These are phyloP conservation scores for Diospyros kaki DNA, from an alignment of 148 eudicot genomes.

Conservation along the genomic window DNA sequence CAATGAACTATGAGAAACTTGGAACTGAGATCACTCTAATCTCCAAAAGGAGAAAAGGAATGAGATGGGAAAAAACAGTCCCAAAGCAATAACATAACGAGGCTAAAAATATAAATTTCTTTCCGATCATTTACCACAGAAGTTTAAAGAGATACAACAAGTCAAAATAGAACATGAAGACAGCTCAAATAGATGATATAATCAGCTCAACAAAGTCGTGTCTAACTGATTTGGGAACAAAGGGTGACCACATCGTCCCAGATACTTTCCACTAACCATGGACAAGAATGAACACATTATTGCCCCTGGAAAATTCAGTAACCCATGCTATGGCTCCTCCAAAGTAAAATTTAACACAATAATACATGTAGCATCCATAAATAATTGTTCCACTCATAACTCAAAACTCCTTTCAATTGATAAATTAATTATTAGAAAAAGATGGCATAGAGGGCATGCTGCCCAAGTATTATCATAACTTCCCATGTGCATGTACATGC, in stretches of 20 bases:
- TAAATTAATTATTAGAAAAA: too few species aligned
- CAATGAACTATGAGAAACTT: neutral
- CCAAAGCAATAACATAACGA: neutral
- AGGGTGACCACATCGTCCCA: neutral
- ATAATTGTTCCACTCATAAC: neutral
- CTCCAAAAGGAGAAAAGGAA: neutral
- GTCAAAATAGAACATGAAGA: neutral
- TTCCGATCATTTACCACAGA: neutral
- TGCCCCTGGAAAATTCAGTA: neutral
- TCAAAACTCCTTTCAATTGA: neutral
- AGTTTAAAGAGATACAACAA: neutral
- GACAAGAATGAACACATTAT: slow-evolving; percentile 2
- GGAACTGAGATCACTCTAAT: slow-evolving; percentile 1
- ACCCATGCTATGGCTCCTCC: neutral
- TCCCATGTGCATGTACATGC: too few species aligned
- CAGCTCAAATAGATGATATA: too few species aligned
- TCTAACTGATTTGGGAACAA: neutral
- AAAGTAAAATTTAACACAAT: neutral
- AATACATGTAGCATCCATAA: neutral
- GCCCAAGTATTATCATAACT: too few species aligned
- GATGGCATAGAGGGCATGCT: too few species aligned
- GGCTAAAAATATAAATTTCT: neutral
- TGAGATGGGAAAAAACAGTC: neutral
- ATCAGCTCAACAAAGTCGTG: neutral
- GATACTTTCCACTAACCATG: neutral